Conservation (phyloP, 306 rosid genomes). For the Lithocarpus polystachyus region DNA sequence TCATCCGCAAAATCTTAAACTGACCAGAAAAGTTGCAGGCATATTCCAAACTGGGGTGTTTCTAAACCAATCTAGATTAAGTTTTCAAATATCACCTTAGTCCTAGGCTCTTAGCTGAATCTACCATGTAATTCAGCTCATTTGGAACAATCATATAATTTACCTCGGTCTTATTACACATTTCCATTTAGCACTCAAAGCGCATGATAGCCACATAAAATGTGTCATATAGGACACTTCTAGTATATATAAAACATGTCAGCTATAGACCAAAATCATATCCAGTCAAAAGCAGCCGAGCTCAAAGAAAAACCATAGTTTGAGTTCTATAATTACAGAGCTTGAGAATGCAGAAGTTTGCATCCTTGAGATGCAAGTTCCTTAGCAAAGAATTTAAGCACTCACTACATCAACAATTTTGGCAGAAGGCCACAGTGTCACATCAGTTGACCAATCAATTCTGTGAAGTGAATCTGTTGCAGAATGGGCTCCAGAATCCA, state of each 20-base stretch:
- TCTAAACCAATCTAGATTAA: background rate
- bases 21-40: background rate
- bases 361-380: background rate
- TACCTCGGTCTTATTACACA: background rate
- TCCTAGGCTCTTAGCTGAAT: background rate
- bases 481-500: constrained; percentile 79
- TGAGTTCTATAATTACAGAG: background rate
- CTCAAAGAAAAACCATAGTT: background rate
- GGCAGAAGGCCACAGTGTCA: constrained; percentile 31
- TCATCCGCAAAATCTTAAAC: background rate
- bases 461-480: constrained; percentile 89
- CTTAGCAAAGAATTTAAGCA: constrained; percentile 2
- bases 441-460: constrained; percentile 70
- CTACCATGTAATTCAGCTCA: background rate
- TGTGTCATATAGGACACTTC: background rate
- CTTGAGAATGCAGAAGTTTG: background rate
- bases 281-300: background rate
- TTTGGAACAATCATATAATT: background rate
- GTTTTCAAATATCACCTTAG: background rate
- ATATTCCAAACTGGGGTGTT: background rate
- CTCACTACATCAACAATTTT: constrained; percentile 65
- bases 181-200: background rate
- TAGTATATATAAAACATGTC: background rate
- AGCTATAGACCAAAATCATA: background rate
- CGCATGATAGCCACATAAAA: constrained; percentile 1